These are phyloP conservation scores for Annulohypoxylon truncatum DNA, from an alignment of 2,329 filamentous ascomycete species.

Conservation along the genomic window DNA sequence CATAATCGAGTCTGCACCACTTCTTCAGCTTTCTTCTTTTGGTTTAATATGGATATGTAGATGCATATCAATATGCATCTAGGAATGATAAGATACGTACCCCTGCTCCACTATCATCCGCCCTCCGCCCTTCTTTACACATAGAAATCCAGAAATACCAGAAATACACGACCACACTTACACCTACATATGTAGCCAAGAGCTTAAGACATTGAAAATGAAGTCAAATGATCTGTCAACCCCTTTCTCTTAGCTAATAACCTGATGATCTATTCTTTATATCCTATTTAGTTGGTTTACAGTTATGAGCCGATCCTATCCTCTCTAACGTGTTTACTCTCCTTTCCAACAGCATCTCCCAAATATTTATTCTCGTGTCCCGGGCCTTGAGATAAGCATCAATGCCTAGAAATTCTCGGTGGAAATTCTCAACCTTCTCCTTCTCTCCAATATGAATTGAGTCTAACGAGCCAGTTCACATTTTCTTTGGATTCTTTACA, in stretches of 20 bases:
- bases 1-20: conserved; percentile 10
- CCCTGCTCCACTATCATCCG: neutral
- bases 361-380: neutral
- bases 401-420: conserved; percentile 14
- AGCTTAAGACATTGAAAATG: neutral
- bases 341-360: neutral
- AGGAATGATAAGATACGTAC: neutral
- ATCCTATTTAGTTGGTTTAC: neutral
- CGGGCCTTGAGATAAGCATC: conserved; percentile 19
- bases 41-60: neutral
- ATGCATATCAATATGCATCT: neutral
- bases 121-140: neutral
- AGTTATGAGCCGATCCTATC: neutral
- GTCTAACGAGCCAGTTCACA: neutral
- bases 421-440: neutral
- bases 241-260: neutral
- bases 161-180: neutral
- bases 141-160: neutral
- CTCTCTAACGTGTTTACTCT: neutral
- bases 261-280: neutral
- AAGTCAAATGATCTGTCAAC: neutral
- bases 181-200: neutral
- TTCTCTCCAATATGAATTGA: conserved; percentile 21
- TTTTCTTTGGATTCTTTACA: neutral
- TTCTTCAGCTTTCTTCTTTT: neutral